Base-by-base conservation (phyloP, 805 yeast species). In the Tetrapisispora fleetii region DNA sequence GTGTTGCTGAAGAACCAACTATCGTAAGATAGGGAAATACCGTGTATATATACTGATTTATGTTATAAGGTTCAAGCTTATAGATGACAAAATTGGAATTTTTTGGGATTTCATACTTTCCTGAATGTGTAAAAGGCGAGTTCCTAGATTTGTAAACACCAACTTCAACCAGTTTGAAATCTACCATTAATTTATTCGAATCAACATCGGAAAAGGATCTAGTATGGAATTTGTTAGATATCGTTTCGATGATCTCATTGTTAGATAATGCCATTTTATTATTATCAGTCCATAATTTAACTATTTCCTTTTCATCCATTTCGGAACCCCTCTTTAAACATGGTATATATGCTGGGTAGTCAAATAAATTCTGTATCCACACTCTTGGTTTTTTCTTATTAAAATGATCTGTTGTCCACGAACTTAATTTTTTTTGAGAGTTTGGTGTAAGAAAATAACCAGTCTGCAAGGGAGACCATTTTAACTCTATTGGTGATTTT, bases 301-400 rank as follows among this genome's bases (percentile, higher is more conserved):
- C 52, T 10, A 56, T 40, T 41, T 55, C 56, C 32, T 36, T 13
- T 52, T 49, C 8, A 48, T 46, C 16, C 32, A 40, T 4, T 42
- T 27, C 3, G 4, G 18, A n/a, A n/a, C 52, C 54, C 27, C 54
- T 43, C 21, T 45, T 35, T 2, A 47, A 19, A 33, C 54, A 48
- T 4, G 60, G 61, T 8, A 58, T 54, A 37, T 52, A 53, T 43
- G 54, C 40, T 10, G 61, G 61, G 27, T 55, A 55, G 21, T 54
- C 53, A 16, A 52, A 51, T 9, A 55, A 22, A 36, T 48, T 46
- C 10, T 10, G 11, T 30, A 46, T 21, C 35, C 48, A 51, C 40
- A 37, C 43, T 24, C 36, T 43, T 27, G 45, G 44, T 17, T 28
- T 7, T 22, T 47, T 52, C 11, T 41, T 47, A 39, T 43, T 46